Base-by-base conservation (phyloP, 2,329 filamentous ascomycete genomes). In the Onygena corvina region DNA sequence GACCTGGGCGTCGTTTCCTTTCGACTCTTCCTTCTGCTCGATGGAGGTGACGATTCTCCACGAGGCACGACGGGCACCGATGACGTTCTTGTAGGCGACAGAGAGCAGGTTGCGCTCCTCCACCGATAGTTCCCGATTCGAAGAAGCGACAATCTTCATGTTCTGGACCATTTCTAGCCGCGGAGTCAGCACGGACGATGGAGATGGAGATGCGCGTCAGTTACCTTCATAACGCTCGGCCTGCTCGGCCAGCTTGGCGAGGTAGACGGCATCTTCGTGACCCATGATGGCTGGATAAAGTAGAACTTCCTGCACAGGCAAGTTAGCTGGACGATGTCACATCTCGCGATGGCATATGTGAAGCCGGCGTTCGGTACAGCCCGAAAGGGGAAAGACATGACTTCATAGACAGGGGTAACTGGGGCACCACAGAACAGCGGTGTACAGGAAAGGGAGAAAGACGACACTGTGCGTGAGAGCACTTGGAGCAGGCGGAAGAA, bases 161-260 rank as follows among this genome's bases (percentile, higher is more conserved):
- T 95, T 94, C 79, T 94, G 88, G 61, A 96, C 90, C 90, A 96
- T 95, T 76, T 95, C 90, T 95, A 72, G 58, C 20, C 18, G 50
- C 50, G 47, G 34, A 42, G 53, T 60, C 53, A 60, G 57, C 56
- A 54, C 38, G 40, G 29, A 3, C 14, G 25, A 14, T 20, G 44
- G 47, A 34, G 27, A 14, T 38, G 38, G 12, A 14, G n/a, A 27
- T 27, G 38, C 23, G 40, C 33, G 31, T 2, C n/a, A n/a, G n/a
- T 66, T 76, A 96, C 92, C 92, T 79, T 98, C 92, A 76, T 98
- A 98, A 71, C 92, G 90, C 83, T 98, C 92, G 73, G 92, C 92
- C 83, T 98, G 92, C 84, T 98, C 92, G 70, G 92, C 92, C 73
- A 98, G 86, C 88, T 96, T 96, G 76, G 92, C 92, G 71, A 96